A percentile compares a stretch with the other conserved stretches of the same genome.
Conservation (phyloP, 495 filamentous ascomycete species). For the Chaetomidium leptoderma region DNA sequence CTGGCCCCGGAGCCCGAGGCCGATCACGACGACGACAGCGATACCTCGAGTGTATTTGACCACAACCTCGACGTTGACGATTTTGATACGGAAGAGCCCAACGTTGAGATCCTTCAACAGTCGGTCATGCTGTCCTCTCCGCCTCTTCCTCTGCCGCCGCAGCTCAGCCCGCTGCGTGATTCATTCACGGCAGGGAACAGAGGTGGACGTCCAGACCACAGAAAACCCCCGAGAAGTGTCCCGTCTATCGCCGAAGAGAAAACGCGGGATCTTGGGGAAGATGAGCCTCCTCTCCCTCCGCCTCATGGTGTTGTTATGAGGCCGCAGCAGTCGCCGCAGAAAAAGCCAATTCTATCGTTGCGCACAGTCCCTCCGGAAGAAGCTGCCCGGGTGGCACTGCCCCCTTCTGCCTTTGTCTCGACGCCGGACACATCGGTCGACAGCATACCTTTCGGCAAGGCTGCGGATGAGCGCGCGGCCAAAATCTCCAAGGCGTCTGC, state of each 20-base stretch:
- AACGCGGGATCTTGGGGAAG: slow-evolving; percentile 33
- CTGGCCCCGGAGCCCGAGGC: slow-evolving; percentile 12
- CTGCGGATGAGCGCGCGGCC: background rate
- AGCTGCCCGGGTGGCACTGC: slow-evolving; percentile 17
- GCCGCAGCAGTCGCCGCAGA: slow-evolving; percentile 27
- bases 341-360: slow-evolving; percentile 25
- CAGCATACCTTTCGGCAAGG: slow-evolving; percentile 10
- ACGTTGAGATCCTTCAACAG: slow-evolving; percentile 45
- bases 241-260: slow-evolving; percentile 46
- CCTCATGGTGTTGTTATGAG: slow-evolving; percentile 9
- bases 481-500: background rate
- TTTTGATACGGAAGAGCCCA: slow-evolving; percentile 45
- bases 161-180: slow-evolving; percentile 46
- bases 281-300: slow-evolving; percentile 21
- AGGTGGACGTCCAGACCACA: slow-evolving; percentile 25
- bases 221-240: slow-evolving; percentile 34
- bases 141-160: slow-evolving; percentile 37
- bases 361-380: slow-evolving; percentile 23
- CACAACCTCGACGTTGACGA: slow-evolving; percentile 48
- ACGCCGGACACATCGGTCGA: slow-evolving; percentile 21
- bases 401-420: slow-evolving; percentile 18
- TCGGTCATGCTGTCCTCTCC: slow-evolving; percentile 36
- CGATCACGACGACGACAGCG: slow-evolving; percentile 14
- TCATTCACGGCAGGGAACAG: slow-evolving; percentile 43
- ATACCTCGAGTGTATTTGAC: slow-evolving; percentile 24